Conservation (phyloP, 208 protist species). For the Jaenimonas drosophilae region DNA sequence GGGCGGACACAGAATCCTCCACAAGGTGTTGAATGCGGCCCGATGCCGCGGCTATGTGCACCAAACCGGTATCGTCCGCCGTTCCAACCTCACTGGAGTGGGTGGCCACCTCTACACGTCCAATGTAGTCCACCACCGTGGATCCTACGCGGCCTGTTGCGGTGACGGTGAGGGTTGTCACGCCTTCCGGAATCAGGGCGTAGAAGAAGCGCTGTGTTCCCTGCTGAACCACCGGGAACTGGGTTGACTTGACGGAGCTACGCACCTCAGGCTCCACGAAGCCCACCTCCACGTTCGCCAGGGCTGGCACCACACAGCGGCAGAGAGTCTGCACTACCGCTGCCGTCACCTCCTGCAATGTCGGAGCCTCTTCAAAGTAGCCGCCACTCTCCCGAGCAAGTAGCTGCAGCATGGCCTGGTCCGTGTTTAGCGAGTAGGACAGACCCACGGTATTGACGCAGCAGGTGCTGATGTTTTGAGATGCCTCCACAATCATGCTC, state of each 20-base stretch:
- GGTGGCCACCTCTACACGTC: slow-evolving; percentile 6
- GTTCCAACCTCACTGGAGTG: neutral
- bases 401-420: slow-evolving; percentile 28
- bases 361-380: slow-evolving; percentile 12
- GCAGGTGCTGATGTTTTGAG: slow-evolving; percentile 8
- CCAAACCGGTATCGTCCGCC: slow-evolving; percentile 12
- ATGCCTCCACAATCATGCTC: slow-evolving; percentile 18
- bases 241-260: neutral
- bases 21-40: slow-evolving; percentile 25
- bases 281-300: slow-evolving; percentile 12
- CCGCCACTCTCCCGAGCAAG: slow-evolving; percentile 39
- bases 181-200: slow-evolving; percentile 14
- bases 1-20: slow-evolving; percentile 7
- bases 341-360: slow-evolving; percentile 6
- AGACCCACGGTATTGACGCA: slow-evolving; percentile 55
- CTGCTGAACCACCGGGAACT: slow-evolving; percentile 20
- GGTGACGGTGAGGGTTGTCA: slow-evolving; percentile 15
- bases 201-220: slow-evolving; percentile 29
- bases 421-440: slow-evolving; percentile 3
- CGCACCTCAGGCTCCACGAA: slow-evolving; percentile 12
- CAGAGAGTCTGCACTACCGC: slow-evolving; percentile 24
- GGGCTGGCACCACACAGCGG: slow-evolving; percentile 32
- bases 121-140: slow-evolving; percentile 44
- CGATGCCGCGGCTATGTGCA: slow-evolving; percentile 34
- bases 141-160: slow-evolving; percentile 36